phyloP scores from a whole-genome alignment of 169 alveolate species.

The Plasmodium gaboni region DNA sequence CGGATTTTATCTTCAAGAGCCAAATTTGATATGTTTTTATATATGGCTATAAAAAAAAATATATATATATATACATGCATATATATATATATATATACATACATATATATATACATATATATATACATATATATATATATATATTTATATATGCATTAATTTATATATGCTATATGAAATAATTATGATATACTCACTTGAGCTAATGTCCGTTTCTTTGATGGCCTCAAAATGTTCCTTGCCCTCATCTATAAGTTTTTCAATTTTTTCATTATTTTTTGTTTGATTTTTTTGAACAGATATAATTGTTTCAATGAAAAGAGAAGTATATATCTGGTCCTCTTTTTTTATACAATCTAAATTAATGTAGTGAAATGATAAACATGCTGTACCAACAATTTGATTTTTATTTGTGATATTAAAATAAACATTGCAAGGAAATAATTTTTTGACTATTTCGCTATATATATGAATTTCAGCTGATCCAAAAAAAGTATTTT shows the following conservation, averaged over 20 bases:
- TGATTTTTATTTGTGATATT: constrained; percentile 56
- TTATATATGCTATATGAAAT: background rate
- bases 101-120: background rate
- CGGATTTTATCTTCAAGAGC: constrained; percentile 65
- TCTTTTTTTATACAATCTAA: constrained; percentile 65
- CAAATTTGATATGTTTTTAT: constrained; percentile 44
- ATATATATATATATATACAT: background rate
- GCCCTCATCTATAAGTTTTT: constrained; percentile 49
- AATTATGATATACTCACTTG: constrained; percentile 16
- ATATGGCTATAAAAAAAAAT: constrained; percentile 20
- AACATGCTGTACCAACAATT: constrained; percentile 48
- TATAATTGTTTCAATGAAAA: constrained; percentile 60
- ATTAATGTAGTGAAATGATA: constrained; percentile 61
- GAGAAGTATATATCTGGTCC: constrained; percentile 59
- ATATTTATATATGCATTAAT: background rate
- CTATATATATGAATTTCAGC: constrained; percentile 56
- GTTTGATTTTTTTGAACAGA: constrained; percentile 63
- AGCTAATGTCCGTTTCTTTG: constrained; percentile 51
- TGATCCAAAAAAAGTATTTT: constrained; percentile 62
- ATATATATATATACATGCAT: background rate
- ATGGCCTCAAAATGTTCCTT: constrained; percentile 51
- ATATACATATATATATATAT: background rate
- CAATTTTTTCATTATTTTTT: constrained; percentile 45
- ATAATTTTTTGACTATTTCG: constrained; percentile 51
- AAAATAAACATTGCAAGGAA: constrained; percentile 46